phyloP scores from a whole-genome alignment of 352 stramenopile species.

The Pythium dissotocum region DNA sequence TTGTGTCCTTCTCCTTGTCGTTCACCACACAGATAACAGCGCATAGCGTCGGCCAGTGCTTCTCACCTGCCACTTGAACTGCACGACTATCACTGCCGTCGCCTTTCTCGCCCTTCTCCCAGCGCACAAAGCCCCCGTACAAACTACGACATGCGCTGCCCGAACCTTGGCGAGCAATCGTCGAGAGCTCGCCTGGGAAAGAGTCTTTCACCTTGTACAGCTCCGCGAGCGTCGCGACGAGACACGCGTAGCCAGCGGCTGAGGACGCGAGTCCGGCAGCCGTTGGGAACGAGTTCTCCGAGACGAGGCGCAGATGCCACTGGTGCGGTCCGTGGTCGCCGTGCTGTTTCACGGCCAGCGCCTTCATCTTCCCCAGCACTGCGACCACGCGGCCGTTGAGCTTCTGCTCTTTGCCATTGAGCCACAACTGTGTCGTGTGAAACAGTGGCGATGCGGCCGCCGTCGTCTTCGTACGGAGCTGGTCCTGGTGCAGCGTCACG shows the following conservation, averaged over 20 bases:
- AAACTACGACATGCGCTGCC: conserved; percentile 96
- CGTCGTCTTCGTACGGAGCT: conserved; percentile 95
- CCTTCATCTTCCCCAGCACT: conserved; percentile 69
- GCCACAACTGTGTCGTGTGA: conserved; percentile 90
- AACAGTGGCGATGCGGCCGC: conserved; percentile 79
- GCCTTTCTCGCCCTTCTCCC: conserved; percentile 84
- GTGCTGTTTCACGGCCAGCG: conserved; percentile 33
- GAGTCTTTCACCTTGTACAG: conserved; percentile 88
- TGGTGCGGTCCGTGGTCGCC: conserved; percentile 18
- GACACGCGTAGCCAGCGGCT: conserved; percentile 95
- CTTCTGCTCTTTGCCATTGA: conserved; percentile 93
- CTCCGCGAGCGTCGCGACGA: conserved; percentile 90
- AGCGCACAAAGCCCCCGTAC: conserved; percentile 97
- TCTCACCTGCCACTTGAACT: conserved; percentile 80
- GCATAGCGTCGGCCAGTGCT: conserved; percentile 93
- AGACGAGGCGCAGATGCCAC: conserved; percentile 91
- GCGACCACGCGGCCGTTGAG: conserved; percentile 83
- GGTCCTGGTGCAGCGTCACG: conserved; percentile 95
- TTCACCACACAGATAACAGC: conserved; percentile 97
- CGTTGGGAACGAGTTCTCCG: conserved; percentile 98
- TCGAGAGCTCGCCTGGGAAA: conserved; percentile 89
- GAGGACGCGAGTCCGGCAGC: conserved; percentile 97
- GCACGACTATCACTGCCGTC: conserved; percentile 79
- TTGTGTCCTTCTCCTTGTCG: conserved; percentile 96
- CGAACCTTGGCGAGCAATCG: conserved; percentile 94